Conservation (phyloP, 495 filamentous ascomycete genomes). For the Evernia prunastri region DNA sequence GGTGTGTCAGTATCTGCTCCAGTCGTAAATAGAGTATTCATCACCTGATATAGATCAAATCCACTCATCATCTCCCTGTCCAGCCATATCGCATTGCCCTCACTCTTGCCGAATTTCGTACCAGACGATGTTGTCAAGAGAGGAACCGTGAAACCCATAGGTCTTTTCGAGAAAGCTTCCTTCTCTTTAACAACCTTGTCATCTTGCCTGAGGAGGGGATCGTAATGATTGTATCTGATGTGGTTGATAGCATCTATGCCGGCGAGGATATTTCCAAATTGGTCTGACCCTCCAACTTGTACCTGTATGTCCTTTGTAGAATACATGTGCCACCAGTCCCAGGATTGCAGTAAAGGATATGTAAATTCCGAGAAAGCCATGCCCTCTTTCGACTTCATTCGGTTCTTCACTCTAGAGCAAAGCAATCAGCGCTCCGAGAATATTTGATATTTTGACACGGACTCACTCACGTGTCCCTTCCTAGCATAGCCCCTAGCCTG, state of each 20-base stretch:
- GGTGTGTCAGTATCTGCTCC: background rate
- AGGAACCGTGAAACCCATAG: slow-evolving; percentile 83
- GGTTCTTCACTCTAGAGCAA: slow-evolving; percentile 67
- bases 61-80: slow-evolving; percentile 69
- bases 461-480: slow-evolving; percentile 72
- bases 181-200: slow-evolving; percentile 21
- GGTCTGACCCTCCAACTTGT: slow-evolving; percentile 91
- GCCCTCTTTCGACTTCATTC: slow-evolving; percentile 72
- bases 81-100: slow-evolving; percentile 92
- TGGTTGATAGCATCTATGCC: slow-evolving; percentile 79
- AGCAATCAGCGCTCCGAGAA: background rate
- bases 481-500: slow-evolving; percentile 78
- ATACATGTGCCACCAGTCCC: slow-evolving; percentile 91
- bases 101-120: slow-evolving; percentile 90
- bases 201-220: slow-evolving; percentile 28
- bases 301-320: slow-evolving; percentile 55
- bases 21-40: slow-evolving; percentile 5
- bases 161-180: slow-evolving; percentile 35
- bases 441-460: background rate
- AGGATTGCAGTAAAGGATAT: slow-evolving; percentile 91
- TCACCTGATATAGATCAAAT: slow-evolving; percentile 78
- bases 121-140: slow-evolving; percentile 80
- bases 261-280: slow-evolving; percentile 92
- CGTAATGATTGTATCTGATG: slow-evolving; percentile 50
- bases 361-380: slow-evolving; percentile 92